Percentiles rank a stretch among this genome's conserved stretches.
phyloP scores from a whole-genome alignment of 164 flowering plant species.

The Magnolia sinica region DNA sequence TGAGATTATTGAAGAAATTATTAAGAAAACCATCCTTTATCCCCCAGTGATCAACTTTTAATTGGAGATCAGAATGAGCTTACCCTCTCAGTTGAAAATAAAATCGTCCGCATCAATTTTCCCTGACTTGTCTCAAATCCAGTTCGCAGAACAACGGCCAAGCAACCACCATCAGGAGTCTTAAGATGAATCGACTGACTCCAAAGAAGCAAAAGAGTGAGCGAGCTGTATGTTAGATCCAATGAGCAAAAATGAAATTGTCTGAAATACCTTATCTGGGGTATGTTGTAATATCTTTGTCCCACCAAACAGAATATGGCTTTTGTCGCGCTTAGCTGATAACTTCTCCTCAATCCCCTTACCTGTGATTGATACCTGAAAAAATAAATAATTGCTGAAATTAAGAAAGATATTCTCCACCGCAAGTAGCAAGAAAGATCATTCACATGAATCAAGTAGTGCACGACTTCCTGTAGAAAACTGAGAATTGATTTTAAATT shows the following conservation, averaged over 20 bases:
- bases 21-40: not conserved
- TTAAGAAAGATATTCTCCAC: not conserved
- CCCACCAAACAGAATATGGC: constrained; percentile 94
- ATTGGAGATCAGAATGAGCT: constrained; percentile 7
- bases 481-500: not conserved
- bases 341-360: constrained; percentile 68
- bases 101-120: constrained; percentile 91
- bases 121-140: constrained; percentile 99
- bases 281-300: constrained; percentile 95
- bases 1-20: constrained; percentile 1
- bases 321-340: constrained; percentile 76
- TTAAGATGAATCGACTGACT: constrained; percentile 41
- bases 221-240: not conserved
- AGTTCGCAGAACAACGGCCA: constrained; percentile 91
- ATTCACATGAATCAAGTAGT: not conserved
- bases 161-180: constrained; percentile 96
- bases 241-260: not conserved
- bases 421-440: not conserved
- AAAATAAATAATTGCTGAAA: constrained; percentile 1
- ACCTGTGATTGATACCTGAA: constrained; percentile 70
- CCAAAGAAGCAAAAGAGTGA: constrained; percentile 2
- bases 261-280: constrained; percentile 74
- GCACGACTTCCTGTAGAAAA: not conserved
- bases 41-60: constrained; percentile 1
- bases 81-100: constrained; percentile 99